Conservation (phyloP, 257 asterid species). For the Euphrasia confusa region DNA sequence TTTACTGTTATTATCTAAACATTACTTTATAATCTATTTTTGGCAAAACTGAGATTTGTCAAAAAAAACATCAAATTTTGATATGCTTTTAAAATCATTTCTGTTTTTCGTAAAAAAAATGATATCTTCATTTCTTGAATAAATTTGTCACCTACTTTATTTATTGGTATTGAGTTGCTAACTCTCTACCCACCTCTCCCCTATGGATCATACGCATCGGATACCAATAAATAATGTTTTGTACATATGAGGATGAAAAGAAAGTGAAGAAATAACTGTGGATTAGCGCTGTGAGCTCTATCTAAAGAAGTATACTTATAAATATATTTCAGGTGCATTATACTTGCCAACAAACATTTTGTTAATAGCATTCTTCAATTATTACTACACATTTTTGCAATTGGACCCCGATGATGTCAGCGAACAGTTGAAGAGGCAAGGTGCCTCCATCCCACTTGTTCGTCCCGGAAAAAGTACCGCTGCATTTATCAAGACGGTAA, state of each 20-base stretch:
- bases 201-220: not conserved
- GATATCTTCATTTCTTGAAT: too few relatives aligned
- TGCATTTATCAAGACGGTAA: constrained; percentile 71
- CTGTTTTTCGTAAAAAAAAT: too few relatives aligned
- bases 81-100: too few relatives aligned
- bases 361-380: constrained; percentile 94
- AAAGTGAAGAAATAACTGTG: constrained; percentile 3
- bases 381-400: constrained; percentile 95
- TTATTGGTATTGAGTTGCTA: too few relatives aligned
- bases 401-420: constrained; percentile 97
- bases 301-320: not conserved
- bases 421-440: constrained; percentile 97
- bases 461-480: constrained; percentile 98
- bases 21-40: not conserved
- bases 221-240: not conserved
- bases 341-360: constrained; percentile 83
- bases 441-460: constrained; percentile 94
- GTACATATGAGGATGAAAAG: constrained; percentile 4
- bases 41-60: too few relatives aligned
- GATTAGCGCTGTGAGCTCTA: too few relatives aligned
- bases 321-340: constrained; percentile 54
- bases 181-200: too few relatives aligned
- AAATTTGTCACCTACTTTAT: too few relatives aligned
- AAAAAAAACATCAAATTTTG: too few relatives aligned
- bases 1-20: too few relatives aligned